Conservation (phyloP, 306 rosid genomes). For the Ormosia semicastrata region DNA sequence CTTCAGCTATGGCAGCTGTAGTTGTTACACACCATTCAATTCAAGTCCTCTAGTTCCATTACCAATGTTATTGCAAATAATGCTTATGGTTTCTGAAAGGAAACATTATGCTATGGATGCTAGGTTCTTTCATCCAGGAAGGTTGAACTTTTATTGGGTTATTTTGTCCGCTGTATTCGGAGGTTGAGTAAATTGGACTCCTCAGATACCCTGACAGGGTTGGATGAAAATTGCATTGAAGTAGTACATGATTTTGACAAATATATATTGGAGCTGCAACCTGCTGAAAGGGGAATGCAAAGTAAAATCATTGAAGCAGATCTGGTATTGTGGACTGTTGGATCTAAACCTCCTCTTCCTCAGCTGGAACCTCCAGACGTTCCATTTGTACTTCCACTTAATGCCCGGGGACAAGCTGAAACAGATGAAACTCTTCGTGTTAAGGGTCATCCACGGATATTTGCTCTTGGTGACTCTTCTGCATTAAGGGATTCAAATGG, state of each 20-base stretch:
- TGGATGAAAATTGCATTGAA: constrained; percentile 30
- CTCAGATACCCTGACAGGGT: constrained; percentile 30
- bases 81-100: constrained; percentile 28
- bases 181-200: constrained; percentile 45
- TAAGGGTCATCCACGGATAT: constrained; percentile 96
- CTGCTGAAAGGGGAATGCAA: constrained; percentile 69
- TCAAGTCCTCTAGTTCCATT: not conserved
- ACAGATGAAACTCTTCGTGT: constrained; percentile 98
- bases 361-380: constrained; percentile 54
- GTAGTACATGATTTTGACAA: constrained; percentile 44
- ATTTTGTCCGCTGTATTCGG: constrained; percentile 67
- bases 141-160: constrained; percentile 85
- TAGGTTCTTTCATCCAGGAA: constrained; percentile 86
- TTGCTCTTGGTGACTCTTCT: constrained; percentile 94
- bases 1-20: not conserved
- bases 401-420: constrained; percentile 88
- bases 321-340: constrained; percentile 92
- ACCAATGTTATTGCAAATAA: not conserved
- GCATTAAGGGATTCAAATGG: constrained; percentile 81
- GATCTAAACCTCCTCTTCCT: constrained; percentile 82
- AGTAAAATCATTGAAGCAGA: constrained; percentile 71
- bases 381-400: constrained; percentile 71
- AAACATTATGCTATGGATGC: constrained; percentile 22
- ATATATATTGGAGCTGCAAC: constrained; percentile 79
- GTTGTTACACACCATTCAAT: not conserved